These are phyloP conservation scores for Thermothelomyces thermophilus DNA, from an alignment of 2,329 filamentous ascomycete species.

Conservation along the genomic window DNA sequence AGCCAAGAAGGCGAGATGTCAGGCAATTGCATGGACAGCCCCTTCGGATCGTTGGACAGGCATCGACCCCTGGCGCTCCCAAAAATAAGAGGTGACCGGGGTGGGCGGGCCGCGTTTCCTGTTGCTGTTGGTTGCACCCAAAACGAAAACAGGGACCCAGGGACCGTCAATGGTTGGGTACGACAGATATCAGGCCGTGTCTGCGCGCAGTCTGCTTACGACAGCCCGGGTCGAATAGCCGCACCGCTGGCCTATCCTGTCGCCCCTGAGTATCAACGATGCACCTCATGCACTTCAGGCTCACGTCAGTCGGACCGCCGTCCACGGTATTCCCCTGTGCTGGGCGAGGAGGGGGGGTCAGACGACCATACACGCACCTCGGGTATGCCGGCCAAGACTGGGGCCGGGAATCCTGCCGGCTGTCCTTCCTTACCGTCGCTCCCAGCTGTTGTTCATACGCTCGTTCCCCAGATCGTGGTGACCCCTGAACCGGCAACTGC, in stretches of 20 bases:
- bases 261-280: conserved; percentile 6
- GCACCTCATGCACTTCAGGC: conserved; percentile 3
- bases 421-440: no score
- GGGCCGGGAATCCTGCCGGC: neutral
- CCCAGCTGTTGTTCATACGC: conserved; percentile 21
- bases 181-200: neutral
- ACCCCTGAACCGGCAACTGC: conserved; percentile 37
- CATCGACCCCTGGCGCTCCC: conserved; percentile 30
- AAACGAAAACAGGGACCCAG: neutral
- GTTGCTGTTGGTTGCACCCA: conserved; percentile 1
- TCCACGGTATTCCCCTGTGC: neutral
- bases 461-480: conserved; percentile 39
- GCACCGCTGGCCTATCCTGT: neutral
- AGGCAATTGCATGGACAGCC: conserved; percentile 24
- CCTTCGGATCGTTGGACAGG: conserved; percentile 20
- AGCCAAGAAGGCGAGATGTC: conserved; percentile 24
- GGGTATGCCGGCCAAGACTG: neutral
- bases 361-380: neutral
- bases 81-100: conserved; percentile 30
- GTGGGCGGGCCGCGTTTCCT: neutral
- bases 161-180: conserved; percentile 3
- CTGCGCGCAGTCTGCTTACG: conserved; percentile 6
- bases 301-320: neutral
- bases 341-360: neutral
- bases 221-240: neutral